Conservation (phyloP, 2,329 filamentous ascomycete species). For the Aspergillus viridinutans region DNA sequence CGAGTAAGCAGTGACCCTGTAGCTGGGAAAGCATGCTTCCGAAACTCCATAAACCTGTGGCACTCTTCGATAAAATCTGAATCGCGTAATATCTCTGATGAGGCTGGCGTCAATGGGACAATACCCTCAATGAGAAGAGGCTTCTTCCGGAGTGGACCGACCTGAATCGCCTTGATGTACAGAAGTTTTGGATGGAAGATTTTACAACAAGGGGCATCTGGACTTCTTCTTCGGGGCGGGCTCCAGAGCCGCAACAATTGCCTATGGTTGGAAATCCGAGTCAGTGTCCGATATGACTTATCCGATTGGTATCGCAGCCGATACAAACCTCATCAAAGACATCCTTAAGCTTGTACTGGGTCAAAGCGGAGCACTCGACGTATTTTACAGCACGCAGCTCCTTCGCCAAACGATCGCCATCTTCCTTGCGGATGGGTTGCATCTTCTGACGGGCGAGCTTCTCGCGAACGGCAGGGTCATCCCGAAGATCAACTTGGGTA, state of each 20-base stretch:
- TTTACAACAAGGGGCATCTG: constrained; percentile 67
- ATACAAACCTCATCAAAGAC: constrained; percentile 91
- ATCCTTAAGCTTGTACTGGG: constrained; percentile 97
- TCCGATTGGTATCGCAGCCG: background rate
- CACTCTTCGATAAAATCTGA: background rate
- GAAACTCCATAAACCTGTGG: background rate
- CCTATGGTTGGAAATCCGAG: constrained; percentile 48
- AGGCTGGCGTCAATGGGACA: background rate
- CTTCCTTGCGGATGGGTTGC: constrained; percentile 84
- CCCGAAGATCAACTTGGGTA: constrained; percentile 92
- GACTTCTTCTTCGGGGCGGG: constrained; percentile 77
- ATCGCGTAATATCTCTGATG: background rate
- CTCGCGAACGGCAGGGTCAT: constrained; percentile 79
- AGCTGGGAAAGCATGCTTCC: background rate
- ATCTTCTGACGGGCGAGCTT: constrained; percentile 97
- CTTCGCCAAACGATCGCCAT: constrained; percentile 94
- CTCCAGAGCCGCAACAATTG: constrained; percentile 91
- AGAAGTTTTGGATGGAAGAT: background rate
- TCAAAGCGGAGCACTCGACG: constrained; percentile 95
- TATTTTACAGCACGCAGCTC: constrained; percentile 98
- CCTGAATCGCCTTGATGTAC: background rate
- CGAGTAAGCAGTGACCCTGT: background rate
- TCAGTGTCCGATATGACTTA: constrained; percentile 1
- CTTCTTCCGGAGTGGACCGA: background rate
- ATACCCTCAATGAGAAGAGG: background rate